Evolutionary conservation across 257 asterid species (phyloP).

Genomic region (Solanum etuberosum): DNA sequence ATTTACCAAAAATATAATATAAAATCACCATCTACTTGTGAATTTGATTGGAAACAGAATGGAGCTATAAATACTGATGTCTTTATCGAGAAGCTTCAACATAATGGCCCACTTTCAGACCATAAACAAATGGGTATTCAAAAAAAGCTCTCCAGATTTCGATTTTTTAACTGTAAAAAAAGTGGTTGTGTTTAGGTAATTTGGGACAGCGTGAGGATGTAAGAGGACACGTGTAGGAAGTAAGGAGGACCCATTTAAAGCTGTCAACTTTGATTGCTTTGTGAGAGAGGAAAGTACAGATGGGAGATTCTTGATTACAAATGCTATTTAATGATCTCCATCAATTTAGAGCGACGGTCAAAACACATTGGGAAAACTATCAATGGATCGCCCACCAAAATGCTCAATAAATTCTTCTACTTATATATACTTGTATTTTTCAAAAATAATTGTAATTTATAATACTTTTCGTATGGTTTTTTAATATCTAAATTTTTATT

Average conservation of each 20-base stretch:
- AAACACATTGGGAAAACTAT: too few relatives aligned
- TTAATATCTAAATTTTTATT: too few relatives aligned
- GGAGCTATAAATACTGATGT: slow-evolving; percentile 1
- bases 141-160: slow-evolving; percentile 22
- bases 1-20: slow-evolving; percentile 11
- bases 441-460: too few relatives aligned
- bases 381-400: too few relatives aligned
- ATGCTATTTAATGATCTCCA: not conserved
- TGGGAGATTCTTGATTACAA: too few relatives aligned
- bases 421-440: too few relatives aligned
- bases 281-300: not conserved
- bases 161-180: not conserved
- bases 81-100: slow-evolving; percentile 17
- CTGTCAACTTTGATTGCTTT: not conserved
- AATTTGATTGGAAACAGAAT: slow-evolving; percentile 1
- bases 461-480: too few relatives aligned
- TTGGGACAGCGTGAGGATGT: slow-evolving; percentile 4
- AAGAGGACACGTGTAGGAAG: slow-evolving; percentile 34
- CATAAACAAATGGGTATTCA: slow-evolving; percentile 3
- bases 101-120: slow-evolving; percentile 32
- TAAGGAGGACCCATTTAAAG: slow-evolving; percentile 12
- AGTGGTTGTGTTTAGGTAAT: slow-evolving; percentile 4
- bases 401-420: too few relatives aligned
- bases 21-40: not conserved
- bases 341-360: not conserved